A percentile compares a stretch with the other conserved stretches of the same genome.
These are phyloP conservation scores for Camelina hispida DNA, from an alignment of 345 rosid genomes.

Conservation along the genomic window DNA sequence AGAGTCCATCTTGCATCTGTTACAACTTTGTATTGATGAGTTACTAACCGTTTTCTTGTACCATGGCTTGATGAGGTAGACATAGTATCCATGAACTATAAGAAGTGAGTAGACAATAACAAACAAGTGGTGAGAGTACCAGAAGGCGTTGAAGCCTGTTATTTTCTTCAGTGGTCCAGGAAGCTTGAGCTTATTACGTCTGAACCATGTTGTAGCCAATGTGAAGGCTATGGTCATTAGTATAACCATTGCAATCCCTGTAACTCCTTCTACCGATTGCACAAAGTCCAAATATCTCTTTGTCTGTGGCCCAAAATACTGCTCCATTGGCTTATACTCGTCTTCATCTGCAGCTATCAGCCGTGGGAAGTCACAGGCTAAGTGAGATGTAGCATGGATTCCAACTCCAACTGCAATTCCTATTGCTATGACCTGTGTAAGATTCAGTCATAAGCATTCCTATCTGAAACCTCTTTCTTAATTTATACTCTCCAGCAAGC, in stretches of 20 bases:
- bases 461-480: not conserved
- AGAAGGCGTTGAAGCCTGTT: slow-evolving; percentile 83
- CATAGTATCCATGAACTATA: slow-evolving; percentile 62
- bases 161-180: slow-evolving; percentile 68
- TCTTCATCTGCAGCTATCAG: slow-evolving; percentile 60
- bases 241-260: slow-evolving; percentile 67
- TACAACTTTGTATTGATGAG: slow-evolving; percentile 13
- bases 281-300: slow-evolving; percentile 65
- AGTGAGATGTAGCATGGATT: slow-evolving; percentile 62
- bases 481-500: not conserved
- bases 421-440: slow-evolving; percentile 66
- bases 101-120: slow-evolving; percentile 72
- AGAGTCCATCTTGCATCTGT: slow-evolving; percentile 11
- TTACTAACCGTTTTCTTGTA: slow-evolving; percentile 73
- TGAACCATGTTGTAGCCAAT: slow-evolving; percentile 73
- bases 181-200: slow-evolving; percentile 60
- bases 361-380: slow-evolving; percentile 76
- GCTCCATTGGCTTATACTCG: slow-evolving; percentile 59
- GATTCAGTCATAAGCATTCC: slow-evolving; percentile 19
- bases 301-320: slow-evolving; percentile 62
- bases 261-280: slow-evolving; percentile 64
- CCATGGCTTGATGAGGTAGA: slow-evolving; percentile 62
- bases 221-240: slow-evolving; percentile 86
- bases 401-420: slow-evolving; percentile 68
- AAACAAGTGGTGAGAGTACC: slow-evolving; percentile 89